Conservation (phyloP, 306 rosid species). For the Casuarina glauca region DNA sequence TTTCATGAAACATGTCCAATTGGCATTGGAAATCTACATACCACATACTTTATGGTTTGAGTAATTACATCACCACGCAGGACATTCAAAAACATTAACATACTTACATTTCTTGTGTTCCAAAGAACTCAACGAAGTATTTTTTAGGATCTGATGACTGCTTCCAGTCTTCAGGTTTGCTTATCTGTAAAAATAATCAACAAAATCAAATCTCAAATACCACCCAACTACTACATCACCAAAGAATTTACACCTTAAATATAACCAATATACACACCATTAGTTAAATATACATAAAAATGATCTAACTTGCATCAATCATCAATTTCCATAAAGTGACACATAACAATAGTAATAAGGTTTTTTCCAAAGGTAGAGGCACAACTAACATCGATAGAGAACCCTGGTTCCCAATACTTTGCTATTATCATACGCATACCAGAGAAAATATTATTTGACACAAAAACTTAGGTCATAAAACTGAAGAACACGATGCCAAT, state of each 20-base stretch:
- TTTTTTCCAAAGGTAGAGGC: neutral
- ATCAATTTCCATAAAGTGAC: neutral
- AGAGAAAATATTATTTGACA: neutral
- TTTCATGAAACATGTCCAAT: neutral
- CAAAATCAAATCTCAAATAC: slow-evolving; percentile 24
- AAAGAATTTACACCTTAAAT: neutral
- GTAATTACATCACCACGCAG: slow-evolving; percentile 17
- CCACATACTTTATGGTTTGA: neutral
- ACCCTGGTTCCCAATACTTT: neutral
- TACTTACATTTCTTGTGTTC: slow-evolving; percentile 90
- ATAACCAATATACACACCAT: neutral
- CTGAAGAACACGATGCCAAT: neutral
- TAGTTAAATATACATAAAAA: neutral
- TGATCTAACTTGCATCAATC: neutral
- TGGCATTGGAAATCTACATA: neutral
- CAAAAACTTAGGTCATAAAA: neutral
- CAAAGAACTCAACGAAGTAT: slow-evolving; percentile 89
- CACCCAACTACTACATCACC: neutral
- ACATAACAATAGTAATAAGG: neutral
- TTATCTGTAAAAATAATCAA: slow-evolving; percentile 63
- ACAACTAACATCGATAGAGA: neutral
- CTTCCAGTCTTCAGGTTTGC: slow-evolving; percentile 93
- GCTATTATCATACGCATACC: neutral
- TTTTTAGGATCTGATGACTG: slow-evolving; percentile 87
- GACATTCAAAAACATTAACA: slow-evolving; percentile 24